Evolutionary conservation across 495 filamentous ascomycete genomes (phyloP).

Genomic region (Tuber magnatum): DNA sequence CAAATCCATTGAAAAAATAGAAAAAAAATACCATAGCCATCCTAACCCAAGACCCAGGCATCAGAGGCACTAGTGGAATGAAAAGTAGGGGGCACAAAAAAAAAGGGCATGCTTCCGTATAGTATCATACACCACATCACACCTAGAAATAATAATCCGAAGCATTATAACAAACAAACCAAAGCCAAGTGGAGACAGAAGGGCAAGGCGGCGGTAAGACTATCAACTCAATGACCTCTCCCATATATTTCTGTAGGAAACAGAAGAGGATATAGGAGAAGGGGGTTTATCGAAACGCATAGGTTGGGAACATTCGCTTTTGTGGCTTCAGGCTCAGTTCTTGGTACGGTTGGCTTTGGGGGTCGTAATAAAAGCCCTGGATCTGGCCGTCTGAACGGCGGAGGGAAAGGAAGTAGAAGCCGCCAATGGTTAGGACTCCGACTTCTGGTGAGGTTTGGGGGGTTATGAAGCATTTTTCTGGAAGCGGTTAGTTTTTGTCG

Average conservation of each 20-base stretch:
- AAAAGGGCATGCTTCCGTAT: not conserved
- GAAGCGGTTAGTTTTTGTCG: not conserved
- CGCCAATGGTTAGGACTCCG: constrained; percentile 58
- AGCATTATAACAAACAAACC: not conserved
- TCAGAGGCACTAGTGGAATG: not conserved
- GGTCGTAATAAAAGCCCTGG: constrained; percentile 68
- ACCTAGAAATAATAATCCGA: not conserved
- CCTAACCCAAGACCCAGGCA: not conserved
- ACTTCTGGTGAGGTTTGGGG: constrained; percentile 44
- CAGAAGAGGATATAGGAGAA: not conserved
- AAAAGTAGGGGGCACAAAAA: not conserved
- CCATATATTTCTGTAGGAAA: not conserved
- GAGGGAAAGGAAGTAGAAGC: constrained; percentile 69
- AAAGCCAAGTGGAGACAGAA: not conserved
- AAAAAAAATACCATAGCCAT: not conserved
- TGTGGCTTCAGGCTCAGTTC: constrained; percentile 55
- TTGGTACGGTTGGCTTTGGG: constrained; percentile 64
- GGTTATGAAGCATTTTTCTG: constrained; percentile 66
- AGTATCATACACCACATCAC: not conserved
- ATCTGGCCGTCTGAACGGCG: constrained; percentile 55
- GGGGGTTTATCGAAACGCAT: constrained; percentile 41
- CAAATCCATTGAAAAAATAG: not conserved
- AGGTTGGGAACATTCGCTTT: constrained; percentile 44
- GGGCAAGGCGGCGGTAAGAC: not conserved
- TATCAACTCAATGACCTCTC: not conserved